Conservation (phyloP, 2,329 filamentous ascomycete species). For the Xylariaceae sp. region DNA sequence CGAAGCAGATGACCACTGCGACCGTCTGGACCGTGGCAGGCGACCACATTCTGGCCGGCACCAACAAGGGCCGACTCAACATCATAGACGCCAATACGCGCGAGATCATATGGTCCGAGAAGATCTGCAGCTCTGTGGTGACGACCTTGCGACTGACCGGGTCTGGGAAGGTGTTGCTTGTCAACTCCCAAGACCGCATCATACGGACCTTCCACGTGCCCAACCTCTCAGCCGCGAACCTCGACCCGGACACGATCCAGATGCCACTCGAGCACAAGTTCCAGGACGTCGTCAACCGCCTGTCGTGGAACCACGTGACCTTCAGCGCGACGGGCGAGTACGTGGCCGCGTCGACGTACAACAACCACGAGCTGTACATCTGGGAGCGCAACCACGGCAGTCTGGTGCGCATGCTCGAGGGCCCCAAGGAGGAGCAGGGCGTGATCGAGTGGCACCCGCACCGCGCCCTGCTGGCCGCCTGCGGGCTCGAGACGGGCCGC, state of each 20-base stretch:
- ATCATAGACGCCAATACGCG: slow-evolving; percentile 79
- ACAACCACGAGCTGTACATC: slow-evolving; percentile 97
- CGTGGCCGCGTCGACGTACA: slow-evolving; percentile 91
- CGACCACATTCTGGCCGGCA: slow-evolving; percentile 84
- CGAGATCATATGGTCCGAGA: slow-evolving; percentile 81
- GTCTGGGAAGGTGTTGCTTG: slow-evolving; percentile 79
- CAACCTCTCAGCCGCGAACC: slow-evolving; percentile 58
- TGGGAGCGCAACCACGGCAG: slow-evolving; percentile 94
- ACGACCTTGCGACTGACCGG: slow-evolving; percentile 77
- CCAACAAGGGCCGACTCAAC: slow-evolving; percentile 93
- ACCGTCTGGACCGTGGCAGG: slow-evolving; percentile 81
- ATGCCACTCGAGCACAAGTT: slow-evolving; percentile 96
- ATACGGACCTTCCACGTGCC: slow-evolving; percentile 89
- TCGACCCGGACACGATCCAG: slow-evolving; percentile 79
- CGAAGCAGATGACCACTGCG: slow-evolving; percentile 90
- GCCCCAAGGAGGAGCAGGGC: slow-evolving; percentile 91
- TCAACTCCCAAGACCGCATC: slow-evolving; percentile 91
- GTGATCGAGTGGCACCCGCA: slow-evolving; percentile 96
- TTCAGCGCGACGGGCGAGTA: slow-evolving; percentile 94
- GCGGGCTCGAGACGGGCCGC: slow-evolving; percentile 83
- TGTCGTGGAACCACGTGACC: slow-evolving; percentile 95
- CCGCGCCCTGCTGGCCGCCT: slow-evolving; percentile 79
- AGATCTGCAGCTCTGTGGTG: slow-evolving; percentile 79
- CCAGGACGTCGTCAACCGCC: slow-evolving; percentile 89
- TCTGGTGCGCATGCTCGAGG: slow-evolving; percentile 92